A percentile compares a stretch with the other conserved stretches of the same genome.
These are phyloP conservation scores for Glycine tomentella DNA, from an alignment of 306 rosid species.

Conservation along the genomic window DNA sequence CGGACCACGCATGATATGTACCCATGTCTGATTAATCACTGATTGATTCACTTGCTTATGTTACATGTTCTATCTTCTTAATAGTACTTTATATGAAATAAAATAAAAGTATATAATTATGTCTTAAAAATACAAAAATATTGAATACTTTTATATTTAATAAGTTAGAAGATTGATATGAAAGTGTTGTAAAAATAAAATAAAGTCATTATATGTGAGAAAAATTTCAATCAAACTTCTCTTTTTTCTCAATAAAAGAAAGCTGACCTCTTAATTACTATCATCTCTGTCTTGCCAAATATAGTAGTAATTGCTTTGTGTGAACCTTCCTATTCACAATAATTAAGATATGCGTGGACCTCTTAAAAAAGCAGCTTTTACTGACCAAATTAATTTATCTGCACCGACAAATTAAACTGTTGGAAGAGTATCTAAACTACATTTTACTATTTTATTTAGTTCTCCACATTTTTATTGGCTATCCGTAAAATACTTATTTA, in stretches of 20 bases:
- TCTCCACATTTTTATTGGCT: background rate
- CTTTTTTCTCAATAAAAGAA: background rate
- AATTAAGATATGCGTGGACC: constrained; percentile 31
- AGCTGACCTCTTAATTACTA: constrained; percentile 9
- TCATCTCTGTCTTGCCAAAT: constrained; percentile 39
- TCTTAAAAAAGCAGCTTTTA: constrained; percentile 12
- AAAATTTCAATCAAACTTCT: too few relatives aligned
- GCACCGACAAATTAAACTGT: constrained; percentile 38
- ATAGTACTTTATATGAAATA: background rate
- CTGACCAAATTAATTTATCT: constrained; percentile 3
- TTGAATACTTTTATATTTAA: too few relatives aligned
- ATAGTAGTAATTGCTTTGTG: constrained; percentile 31
- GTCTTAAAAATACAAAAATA: too few relatives aligned
- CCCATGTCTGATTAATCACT: background rate
- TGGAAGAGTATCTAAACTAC: background rate
- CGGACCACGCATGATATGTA: constrained; percentile 8
- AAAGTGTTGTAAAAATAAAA: background rate
- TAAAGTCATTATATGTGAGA: background rate
- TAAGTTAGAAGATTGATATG: background rate
- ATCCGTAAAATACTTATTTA: background rate
- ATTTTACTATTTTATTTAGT: background rate
- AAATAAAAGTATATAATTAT: too few relatives aligned
- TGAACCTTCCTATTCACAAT: constrained; percentile 1
- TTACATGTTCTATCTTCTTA: background rate
- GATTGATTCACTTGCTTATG: background rate